Evolutionary conservation across 257 asterid genomes (phyloP).

Genomic region (Haberlea rhodopensis): DNA sequence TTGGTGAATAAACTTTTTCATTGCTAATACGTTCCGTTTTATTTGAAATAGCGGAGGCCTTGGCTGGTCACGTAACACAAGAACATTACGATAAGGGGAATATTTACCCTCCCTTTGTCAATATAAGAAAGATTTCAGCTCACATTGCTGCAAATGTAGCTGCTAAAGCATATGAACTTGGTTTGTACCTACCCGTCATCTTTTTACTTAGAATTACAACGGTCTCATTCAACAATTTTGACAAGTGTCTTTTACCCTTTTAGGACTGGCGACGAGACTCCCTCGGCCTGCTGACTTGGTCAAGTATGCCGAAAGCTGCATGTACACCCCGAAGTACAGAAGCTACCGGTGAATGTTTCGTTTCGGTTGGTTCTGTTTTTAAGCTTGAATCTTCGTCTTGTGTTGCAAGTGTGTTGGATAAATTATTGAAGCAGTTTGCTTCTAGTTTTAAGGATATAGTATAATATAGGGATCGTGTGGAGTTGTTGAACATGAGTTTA

Average conservation of each 20-base stretch:
- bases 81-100: slow-evolving; percentile 86
- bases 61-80: slow-evolving; percentile 82
- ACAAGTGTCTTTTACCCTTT: neutral
- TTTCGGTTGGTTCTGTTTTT: too few relatives aligned
- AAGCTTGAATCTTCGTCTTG: neutral
- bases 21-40: too few relatives aligned
- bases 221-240: neutral
- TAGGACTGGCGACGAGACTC: slow-evolving; percentile 80
- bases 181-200: slow-evolving; percentile 38
- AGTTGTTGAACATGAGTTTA: too few relatives aligned
- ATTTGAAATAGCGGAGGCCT: slow-evolving; percentile 76
- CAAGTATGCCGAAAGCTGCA: slow-evolving; percentile 94
- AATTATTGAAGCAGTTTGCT: too few relatives aligned
- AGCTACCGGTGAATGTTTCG: slow-evolving; percentile 47
- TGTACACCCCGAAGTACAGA: slow-evolving; percentile 82
- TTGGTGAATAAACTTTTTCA: too few relatives aligned
- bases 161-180: slow-evolving; percentile 91
- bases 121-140: slow-evolving; percentile 86
- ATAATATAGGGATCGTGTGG: too few relatives aligned
- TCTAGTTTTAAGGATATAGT: neutral
- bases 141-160: slow-evolving; percentile 88
- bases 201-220: neutral
- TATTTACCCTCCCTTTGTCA: slow-evolving; percentile 81
- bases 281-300: slow-evolving; percentile 83
- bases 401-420: neutral